Percentiles rank a stretch among this genome's conserved stretches.
These are phyloP conservation scores for Plectosphaerella plurivora DNA, from an alignment of 2,329 filamentous ascomycete genomes.

Conservation along the genomic window DNA sequence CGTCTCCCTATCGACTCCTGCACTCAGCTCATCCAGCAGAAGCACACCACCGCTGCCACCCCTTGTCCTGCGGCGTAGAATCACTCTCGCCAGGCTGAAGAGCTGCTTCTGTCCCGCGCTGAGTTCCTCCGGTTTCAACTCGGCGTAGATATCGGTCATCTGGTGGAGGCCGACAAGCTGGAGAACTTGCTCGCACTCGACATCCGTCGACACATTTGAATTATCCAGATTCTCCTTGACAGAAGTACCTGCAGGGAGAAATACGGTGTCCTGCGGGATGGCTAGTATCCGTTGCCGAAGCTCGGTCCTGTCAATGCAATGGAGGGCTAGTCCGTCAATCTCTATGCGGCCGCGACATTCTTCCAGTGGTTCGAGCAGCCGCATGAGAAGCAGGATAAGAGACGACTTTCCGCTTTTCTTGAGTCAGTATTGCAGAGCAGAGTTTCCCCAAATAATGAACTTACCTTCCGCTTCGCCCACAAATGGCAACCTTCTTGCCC, in stretches of 20 bases:
- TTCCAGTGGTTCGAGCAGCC: constrained; percentile 24
- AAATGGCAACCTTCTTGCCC: constrained; percentile 16
- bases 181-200: constrained; percentile 21
- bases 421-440: background rate
- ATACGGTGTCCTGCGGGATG: constrained; percentile 42
- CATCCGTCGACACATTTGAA: constrained; percentile 14
- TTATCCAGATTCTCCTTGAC: constrained; percentile 33
- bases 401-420: constrained; percentile 27
- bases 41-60: constrained; percentile 21
- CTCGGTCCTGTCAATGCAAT: constrained; percentile 26
- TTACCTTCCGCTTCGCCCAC: constrained; percentile 17
- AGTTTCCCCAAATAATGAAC: background rate
- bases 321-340: constrained; percentile 32
- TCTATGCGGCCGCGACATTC: constrained; percentile 16
- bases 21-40: constrained; percentile 38
- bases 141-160: constrained; percentile 16
- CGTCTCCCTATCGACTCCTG: constrained; percentile 35
- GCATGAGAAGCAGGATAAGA: constrained; percentile 24
- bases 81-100: constrained; percentile 53
- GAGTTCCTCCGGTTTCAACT: constrained; percentile 38
- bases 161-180: constrained; percentile 20
- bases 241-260: constrained; percentile 32
- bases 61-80: constrained; percentile 38
- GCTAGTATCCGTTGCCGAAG: constrained; percentile 39
- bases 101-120: constrained; percentile 55